A percentile compares a stretch with the other conserved stretches of the same genome.
Evolutionary conservation across 1,284 basidiomycete species (phyloP).

Genomic region (Sanghuangporus weigelae): DNA sequence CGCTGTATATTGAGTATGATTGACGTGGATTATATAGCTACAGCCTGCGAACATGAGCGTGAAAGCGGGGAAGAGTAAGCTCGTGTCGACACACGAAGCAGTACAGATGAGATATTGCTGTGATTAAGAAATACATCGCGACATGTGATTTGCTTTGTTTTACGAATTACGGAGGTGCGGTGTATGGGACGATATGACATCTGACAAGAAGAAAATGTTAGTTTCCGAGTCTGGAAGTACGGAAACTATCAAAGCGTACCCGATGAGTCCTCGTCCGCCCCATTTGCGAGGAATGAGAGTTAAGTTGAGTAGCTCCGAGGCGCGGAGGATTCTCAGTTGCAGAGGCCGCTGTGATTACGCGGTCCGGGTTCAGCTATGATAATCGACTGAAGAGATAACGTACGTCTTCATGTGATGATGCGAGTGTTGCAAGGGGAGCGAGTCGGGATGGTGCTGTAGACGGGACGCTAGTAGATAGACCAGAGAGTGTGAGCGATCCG

Average conservation of each 20-base stretch:
- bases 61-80: too few species aligned
- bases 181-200: constrained; percentile 26
- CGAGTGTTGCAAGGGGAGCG: constrained; percentile 61
- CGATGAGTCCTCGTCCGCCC: constrained; percentile 78
- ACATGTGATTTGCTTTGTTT: background rate
- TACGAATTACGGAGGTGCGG: background rate
- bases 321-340: constrained; percentile 37
- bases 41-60: too few species aligned
- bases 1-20: too few species aligned
- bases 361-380: background rate
- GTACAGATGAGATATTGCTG: too few species aligned
- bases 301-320: constrained; percentile 33
- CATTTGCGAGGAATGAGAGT: constrained; percentile 52
- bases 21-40: too few species aligned
- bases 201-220: constrained; percentile 11
- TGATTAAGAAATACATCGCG: too few species aligned
- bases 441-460: background rate
- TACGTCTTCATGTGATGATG: constrained; percentile 70
- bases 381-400: constrained; percentile 22
- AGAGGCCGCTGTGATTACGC: constrained; percentile 31
- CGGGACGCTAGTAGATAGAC: constrained; percentile 31
- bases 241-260: constrained; percentile 42
- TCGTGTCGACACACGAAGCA: too few species aligned
- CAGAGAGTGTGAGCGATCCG: constrained; percentile 51
- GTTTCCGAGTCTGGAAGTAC: background rate